Evolutionary conservation across 1,284 basidiomycete species (phyloP), one percentile per base, ranked within the genome.

Genomic region (Ustilago bromivora): DNA sequence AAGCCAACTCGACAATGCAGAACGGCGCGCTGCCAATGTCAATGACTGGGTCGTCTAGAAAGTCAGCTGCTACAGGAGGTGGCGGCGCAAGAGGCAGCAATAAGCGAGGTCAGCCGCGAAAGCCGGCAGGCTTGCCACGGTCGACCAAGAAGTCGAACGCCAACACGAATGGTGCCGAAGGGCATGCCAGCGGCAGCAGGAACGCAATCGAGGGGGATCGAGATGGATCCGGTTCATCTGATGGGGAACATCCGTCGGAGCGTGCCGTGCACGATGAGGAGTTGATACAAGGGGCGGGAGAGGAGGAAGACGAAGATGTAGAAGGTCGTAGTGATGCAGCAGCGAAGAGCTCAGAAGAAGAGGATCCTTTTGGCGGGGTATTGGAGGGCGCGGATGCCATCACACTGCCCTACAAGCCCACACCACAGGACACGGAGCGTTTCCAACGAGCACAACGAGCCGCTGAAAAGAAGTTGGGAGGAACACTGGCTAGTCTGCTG

Each of bases 331-430:
- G 73, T 5, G 67, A 63, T 19, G 79, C 76, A 23, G 70, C 51
- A 2, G 69, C 66, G 12, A 66, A 49, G 63, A 57, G 56, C 53
- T 61, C 64, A 17, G 76, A 69, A 28, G 79, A 76, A 79, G 87
- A 79, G 68, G 88, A 61, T 88, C 95, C 66, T 94, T 96, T 87
- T 92, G 96, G 65, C 93, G 95, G 46, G 88, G 96, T 62, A 10
- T 88, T 98, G 59, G 87, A 86, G 17, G 88, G 89, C 0, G 88
- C 89, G 15, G 93, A 98, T 61, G 91, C 94, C 34, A 93, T 95
- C 84, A 92, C 90, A 34, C 87, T 89, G 19, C 91, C 90, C 76
- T 95, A 95, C 43, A 68, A n/a, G 85, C 87, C 6, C 91, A 95
- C 43, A 85, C 87, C 87, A n/a, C 82, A 85, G 10, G 96, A 99